Evolutionary conservation across 2,329 filamentous ascomycete species (phyloP), one percentile per base, ranked within the genome.

Genomic region (Stemphylium lycopersici): DNA sequence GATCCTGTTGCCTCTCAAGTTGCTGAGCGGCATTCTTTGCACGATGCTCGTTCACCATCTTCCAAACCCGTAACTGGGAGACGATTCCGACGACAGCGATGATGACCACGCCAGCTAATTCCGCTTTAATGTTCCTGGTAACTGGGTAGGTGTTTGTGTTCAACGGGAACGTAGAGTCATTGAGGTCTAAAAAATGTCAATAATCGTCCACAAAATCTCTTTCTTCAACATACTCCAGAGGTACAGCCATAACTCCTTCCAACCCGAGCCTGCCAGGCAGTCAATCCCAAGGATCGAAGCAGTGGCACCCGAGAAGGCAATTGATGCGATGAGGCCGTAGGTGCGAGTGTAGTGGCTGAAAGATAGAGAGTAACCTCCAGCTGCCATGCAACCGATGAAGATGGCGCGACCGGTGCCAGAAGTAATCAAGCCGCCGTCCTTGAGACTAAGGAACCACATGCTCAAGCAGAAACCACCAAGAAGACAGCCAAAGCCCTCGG

Each of bases 191-290:
- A 16, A 13, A 6, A 16, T 40, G 48, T 68, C 22, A 68, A 59
- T 16, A 33, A 52, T 48, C 12, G 55, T 49, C 56, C 48, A 42
- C 22, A 11, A 41, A 22, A 24, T 16, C 52, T 1, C 11, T 8
- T 16, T 16, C 26, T 12, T 26, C 15, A 13, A 72, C 82, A 74
- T 72, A 85, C 83, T 79, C 93, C 93, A 98, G 33, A 96, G 82
- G 72, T 96, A 98, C 5, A 91, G 83, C 93, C 93, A 98, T 64
- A 97, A 97, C 73, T 98, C 93, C 74, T 96, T 97, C 65, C 96
- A 79, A 0, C 93, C 93, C n/a, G 92, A 91, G 58, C 87, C 82
- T 67, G 88, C 93, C 66, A 93, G 96, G 74, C 91, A 96, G 72
- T 98, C 93, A 53, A 98, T 90, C 2, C 93, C 93, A 2, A 98